phyloP scores from a whole-genome alignment of 805 yeast species.

The Myxozyma lipomycoides region DNA sequence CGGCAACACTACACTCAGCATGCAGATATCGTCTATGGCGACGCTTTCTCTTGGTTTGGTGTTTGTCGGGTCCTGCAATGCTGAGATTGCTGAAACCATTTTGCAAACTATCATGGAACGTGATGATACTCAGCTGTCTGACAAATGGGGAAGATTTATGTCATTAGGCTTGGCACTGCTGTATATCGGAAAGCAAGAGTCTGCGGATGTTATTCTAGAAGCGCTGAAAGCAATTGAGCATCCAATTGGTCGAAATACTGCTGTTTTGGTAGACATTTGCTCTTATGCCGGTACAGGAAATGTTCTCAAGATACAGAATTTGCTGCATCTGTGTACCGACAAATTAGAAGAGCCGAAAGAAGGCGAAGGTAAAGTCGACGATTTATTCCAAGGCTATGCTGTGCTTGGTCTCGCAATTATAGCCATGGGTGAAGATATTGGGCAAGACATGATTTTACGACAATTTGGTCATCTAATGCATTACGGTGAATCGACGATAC shows the following conservation, averaged over 20 bases:
- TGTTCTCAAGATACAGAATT: constrained; percentile 86
- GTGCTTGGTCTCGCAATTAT: constrained; percentile 91
- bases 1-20: constrained; percentile 65
- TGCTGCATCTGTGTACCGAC: constrained; percentile 71
- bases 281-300: constrained; percentile 98
- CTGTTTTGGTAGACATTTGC: constrained; percentile 84
- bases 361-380: constrained; percentile 42
- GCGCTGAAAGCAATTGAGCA: constrained; percentile 93
- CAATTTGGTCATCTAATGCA: constrained; percentile 98
- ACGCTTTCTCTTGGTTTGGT: constrained; percentile 91
- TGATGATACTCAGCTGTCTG: constrained; percentile 66
- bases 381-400: constrained; percentile 74
- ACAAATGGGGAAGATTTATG: constrained; percentile 85
- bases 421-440: constrained; percentile 97
- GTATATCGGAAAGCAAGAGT: constrained; percentile 89
- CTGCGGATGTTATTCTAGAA: constrained; percentile 82
- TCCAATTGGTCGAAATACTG: constrained; percentile 84
- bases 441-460: constrained; percentile 94
- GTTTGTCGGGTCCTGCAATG: constrained; percentile 92
- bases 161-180: constrained; percentile 88
- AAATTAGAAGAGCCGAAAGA: constrained; percentile 38
- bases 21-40: constrained; percentile 80
- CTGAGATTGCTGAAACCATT: constrained; percentile 89
- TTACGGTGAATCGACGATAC: constrained; percentile 86
- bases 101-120: constrained; percentile 87